phyloP scores from a whole-genome alignment of 805 yeast species.

The Clavispora carvajalis region DNA sequence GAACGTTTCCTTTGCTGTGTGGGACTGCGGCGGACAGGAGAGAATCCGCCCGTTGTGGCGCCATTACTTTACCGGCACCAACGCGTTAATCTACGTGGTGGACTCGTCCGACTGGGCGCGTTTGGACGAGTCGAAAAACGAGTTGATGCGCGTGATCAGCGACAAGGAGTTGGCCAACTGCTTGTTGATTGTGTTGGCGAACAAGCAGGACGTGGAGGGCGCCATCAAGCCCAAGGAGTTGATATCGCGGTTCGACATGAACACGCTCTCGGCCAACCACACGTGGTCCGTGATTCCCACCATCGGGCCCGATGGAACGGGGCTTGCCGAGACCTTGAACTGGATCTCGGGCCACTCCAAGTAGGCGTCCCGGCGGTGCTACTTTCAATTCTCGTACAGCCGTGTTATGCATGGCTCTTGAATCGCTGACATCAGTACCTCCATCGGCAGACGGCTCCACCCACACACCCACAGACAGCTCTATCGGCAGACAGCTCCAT shows the following conservation, averaged over 20 bases:
- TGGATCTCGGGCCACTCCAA: conserved; percentile 72
- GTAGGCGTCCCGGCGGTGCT: conserved; percentile 2
- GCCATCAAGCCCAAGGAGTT: conserved; percentile 76
- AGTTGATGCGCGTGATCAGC: conserved; percentile 68
- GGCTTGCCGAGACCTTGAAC: conserved; percentile 78
- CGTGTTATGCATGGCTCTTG: background rate
- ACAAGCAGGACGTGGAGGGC: conserved; percentile 73
- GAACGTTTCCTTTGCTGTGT: conserved; percentile 78
- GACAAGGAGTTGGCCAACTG: conserved; percentile 84
- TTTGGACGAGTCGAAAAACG: conserved; percentile 71
- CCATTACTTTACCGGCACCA: conserved; percentile 90
- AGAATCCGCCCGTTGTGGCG: conserved; percentile 91
- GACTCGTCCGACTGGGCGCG: conserved; percentile 74
- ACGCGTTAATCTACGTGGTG: conserved; percentile 85
- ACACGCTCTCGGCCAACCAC: conserved; percentile 54
- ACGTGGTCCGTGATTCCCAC: conserved; percentile 91
- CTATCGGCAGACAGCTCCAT: too few relatives aligned
- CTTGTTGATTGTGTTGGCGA: conserved; percentile 77
- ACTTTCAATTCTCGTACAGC: background rate
- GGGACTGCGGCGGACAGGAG: conserved; percentile 97
- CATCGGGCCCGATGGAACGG: conserved; percentile 85
- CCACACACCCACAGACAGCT: too few relatives aligned
- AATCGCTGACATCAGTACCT: too few relatives aligned
- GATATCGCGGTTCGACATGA: conserved; percentile 65
- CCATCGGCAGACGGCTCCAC: too few relatives aligned